Conservation (phyloP, 352 stramenopile species). For the Phytophthora sp. region DNA sequence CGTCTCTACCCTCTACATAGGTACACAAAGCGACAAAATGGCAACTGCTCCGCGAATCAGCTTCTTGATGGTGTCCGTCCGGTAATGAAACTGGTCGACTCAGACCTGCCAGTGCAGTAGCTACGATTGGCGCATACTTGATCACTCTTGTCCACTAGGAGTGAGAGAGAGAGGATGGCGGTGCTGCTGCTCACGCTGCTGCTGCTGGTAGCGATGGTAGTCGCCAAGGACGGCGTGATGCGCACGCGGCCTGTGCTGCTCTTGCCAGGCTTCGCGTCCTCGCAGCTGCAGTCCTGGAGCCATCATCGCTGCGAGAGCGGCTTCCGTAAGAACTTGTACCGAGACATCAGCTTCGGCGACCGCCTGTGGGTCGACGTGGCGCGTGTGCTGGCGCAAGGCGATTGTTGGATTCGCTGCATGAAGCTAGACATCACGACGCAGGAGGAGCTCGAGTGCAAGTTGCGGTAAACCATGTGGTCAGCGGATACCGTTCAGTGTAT, state of each 20-base stretch:
- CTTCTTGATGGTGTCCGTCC: not conserved
- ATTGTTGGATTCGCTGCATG: constrained; percentile 84
- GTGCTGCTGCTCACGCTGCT: constrained; percentile 15
- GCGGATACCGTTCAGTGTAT: constrained; percentile 5
- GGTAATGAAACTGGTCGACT: constrained; percentile 4
- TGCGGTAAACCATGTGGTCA: constrained; percentile 53
- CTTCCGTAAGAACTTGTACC: constrained; percentile 82
- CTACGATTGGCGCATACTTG: constrained; percentile 25
- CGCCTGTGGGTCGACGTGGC: constrained; percentile 79
- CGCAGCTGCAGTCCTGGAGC: constrained; percentile 79
- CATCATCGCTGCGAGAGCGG: constrained; percentile 56
- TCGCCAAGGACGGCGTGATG: constrained; percentile 12
- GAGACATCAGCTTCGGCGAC: constrained; percentile 79
- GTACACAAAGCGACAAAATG: not conserved
- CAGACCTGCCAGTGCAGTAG: not conserved
- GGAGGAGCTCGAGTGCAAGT: constrained; percentile 75
- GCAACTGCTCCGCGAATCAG: constrained; percentile 4
- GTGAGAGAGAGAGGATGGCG: not conserved
- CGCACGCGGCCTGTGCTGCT: constrained; percentile 68
- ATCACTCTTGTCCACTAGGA: too few species aligned
- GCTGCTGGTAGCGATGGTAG: not conserved
- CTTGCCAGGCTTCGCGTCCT: constrained; percentile 79
- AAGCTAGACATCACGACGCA: constrained; percentile 72
- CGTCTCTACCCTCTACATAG: not conserved
- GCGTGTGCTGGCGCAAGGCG: constrained; percentile 70